These are phyloP conservation scores for Hygrophorus pudorinus DNA, from an alignment of 768 basidiomycete genomes.

Conservation along the genomic window DNA sequence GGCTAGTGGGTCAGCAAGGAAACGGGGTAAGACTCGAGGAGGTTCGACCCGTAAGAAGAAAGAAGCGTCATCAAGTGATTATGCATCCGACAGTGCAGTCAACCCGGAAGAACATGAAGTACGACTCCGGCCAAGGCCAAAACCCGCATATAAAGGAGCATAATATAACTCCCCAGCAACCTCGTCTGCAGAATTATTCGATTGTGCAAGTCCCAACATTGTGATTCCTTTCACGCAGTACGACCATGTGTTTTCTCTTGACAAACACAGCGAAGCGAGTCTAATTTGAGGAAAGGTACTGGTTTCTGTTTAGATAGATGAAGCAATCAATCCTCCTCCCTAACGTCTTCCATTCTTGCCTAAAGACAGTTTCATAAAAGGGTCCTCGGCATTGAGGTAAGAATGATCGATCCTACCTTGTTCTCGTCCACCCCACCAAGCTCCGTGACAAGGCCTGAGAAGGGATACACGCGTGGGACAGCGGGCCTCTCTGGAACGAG, in stretches of 20 bases:
- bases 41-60: constrained; percentile 7
- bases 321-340: constrained; percentile 19
- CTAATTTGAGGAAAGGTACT: not conserved
- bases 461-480: constrained; percentile 69
- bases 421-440: constrained; percentile 73
- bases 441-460: constrained; percentile 61
- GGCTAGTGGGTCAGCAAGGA: constrained; percentile 4
- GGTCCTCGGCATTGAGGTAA: not conserved
- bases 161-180: not conserved
- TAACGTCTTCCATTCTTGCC: constrained; percentile 27
- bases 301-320: not conserved
- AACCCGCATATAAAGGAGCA: constrained; percentile 13
- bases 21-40: constrained; percentile 3
- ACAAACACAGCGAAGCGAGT: not conserved
- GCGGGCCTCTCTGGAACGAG: constrained; percentile 54
- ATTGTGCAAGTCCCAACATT: no score
- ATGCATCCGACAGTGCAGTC: constrained; percentile 1
- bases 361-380: constrained; percentile 10
- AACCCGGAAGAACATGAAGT: constrained; percentile 13
- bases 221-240: not conserved
- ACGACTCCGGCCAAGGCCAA: constrained; percentile 32
- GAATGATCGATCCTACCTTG: constrained; percentile 39
- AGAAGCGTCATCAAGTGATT: not conserved
- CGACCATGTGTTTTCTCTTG: not conserved
- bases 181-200: no score